Conservation (phyloP, 2,329 filamentous ascomycete species). For the Pseudogymnoascus sp. region DNA sequence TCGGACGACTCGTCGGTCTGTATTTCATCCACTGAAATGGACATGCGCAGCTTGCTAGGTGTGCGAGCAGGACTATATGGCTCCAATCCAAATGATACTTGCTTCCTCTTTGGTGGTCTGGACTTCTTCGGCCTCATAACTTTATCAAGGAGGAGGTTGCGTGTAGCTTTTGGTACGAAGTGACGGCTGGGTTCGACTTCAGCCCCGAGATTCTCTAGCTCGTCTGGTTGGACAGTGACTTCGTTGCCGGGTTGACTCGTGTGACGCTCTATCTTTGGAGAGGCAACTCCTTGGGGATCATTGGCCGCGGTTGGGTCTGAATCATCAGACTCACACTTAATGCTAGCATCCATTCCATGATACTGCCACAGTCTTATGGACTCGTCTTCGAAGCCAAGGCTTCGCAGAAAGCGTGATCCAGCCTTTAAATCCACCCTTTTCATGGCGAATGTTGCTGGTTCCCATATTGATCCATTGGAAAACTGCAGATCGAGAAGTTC, state of each 20-base stretch:
- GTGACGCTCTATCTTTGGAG: background rate
- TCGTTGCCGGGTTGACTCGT: background rate
- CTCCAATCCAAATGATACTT: background rate
- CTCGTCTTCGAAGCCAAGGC: background rate
- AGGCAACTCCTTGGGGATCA: background rate
- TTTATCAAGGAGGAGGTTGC: background rate
- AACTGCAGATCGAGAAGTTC: background rate
- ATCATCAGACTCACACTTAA: background rate
- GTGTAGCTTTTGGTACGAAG: background rate
- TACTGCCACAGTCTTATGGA: background rate
- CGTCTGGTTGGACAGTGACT: background rate
- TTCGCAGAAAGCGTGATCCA: background rate
- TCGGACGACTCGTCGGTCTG: background rate
- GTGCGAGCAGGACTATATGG: background rate
- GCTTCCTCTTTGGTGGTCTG: background rate
- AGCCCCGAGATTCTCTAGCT: background rate
- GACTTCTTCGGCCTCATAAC: background rate
- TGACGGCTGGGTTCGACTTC: background rate
- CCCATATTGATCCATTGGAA: conserved; percentile 3
- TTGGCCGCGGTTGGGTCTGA: background rate
- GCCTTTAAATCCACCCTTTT: background rate
- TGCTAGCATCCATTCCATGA: background rate
- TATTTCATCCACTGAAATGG: background rate
- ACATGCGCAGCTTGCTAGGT: conserved; percentile 3
- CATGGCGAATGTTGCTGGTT: background rate